Evolutionary conservation across 1,139 yeast genomes (phyloP).

Genomic region (Saccharomyces hybrid): DNA sequence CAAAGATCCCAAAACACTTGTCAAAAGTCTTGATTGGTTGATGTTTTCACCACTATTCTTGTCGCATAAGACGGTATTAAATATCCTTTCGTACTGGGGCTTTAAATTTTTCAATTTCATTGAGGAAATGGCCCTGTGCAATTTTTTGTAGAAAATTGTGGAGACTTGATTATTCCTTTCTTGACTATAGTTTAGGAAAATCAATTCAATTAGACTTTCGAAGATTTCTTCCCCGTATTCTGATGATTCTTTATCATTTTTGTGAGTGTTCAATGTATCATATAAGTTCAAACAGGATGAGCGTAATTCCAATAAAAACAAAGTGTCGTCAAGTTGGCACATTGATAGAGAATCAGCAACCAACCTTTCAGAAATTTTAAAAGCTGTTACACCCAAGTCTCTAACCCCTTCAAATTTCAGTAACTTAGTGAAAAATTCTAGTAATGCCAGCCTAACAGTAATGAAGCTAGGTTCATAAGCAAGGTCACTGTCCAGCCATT

Average conservation of each 20-base stretch:
- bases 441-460: constrained; percentile 44
- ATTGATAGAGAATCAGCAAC: constrained; percentile 47
- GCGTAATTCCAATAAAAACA: constrained; percentile 37
- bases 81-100: constrained; percentile 17
- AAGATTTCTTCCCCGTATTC: constrained; percentile 20
- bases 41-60: constrained; percentile 7
- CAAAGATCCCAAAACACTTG: constrained; percentile 32
- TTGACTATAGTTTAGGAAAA: constrained; percentile 15
- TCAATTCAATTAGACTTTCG: constrained; percentile 19
- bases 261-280: constrained; percentile 41
- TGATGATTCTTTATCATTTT: constrained; percentile 4
- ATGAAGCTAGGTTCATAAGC: constrained; percentile 52
- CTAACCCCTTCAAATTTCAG: constrained; percentile 16
- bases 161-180: constrained; percentile 24
- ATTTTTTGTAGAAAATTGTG: constrained; percentile 18
- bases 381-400: constrained; percentile 6
- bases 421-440: constrained; percentile 39
- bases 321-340: constrained; percentile 37
- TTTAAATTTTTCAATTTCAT: constrained; percentile 11
- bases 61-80: constrained; percentile 5
- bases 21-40: constrained; percentile 35
- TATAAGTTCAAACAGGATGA: constrained; percentile 17
- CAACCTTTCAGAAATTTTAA: constrained; percentile 29
- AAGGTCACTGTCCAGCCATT: constrained; percentile 55
- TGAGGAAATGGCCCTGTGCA: constrained; percentile 16